phyloP scores from a whole-genome alignment of 768 basidiomycete genomes.

The Hygrophorus russula region DNA sequence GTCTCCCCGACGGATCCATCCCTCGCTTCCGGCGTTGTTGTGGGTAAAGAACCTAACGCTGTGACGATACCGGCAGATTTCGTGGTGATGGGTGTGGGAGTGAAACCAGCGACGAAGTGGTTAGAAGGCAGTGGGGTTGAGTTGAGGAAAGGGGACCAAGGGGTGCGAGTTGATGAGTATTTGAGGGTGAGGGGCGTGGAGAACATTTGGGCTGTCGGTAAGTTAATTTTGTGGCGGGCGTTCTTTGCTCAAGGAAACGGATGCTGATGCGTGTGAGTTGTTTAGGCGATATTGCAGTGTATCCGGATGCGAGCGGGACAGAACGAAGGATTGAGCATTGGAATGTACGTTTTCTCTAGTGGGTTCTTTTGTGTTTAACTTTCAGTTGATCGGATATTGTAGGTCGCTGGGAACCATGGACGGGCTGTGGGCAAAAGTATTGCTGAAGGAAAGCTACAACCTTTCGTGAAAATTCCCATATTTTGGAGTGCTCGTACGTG shows the following conservation, averaged over 20 bases:
- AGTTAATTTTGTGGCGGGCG: slow-evolving; percentile 7
- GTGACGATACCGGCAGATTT: slow-evolving; percentile 60
- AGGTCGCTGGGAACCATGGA: slow-evolving; percentile 83
- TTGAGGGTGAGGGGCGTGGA: slow-evolving; percentile 42
- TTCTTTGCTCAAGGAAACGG: background rate
- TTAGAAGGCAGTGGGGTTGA: slow-evolving; percentile 58
- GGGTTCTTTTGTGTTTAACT: background rate
- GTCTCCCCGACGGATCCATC: slow-evolving; percentile 39
- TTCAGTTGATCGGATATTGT: background rate
- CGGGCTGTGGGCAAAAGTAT: slow-evolving; percentile 76
- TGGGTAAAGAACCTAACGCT: slow-evolving; percentile 29
- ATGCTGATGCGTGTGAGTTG: slow-evolving; percentile 1
- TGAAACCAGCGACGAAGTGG: slow-evolving; percentile 72
- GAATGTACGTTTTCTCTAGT: slow-evolving; percentile 45
- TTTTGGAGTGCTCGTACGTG: slow-evolving; percentile 86
- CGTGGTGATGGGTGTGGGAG: slow-evolving; percentile 81
- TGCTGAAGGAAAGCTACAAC: slow-evolving; percentile 39
- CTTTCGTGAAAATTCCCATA: slow-evolving; percentile 72
- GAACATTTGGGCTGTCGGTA: slow-evolving; percentile 63
- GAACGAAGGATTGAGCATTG: slow-evolving; percentile 75
- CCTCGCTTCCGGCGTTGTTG: slow-evolving; percentile 52
- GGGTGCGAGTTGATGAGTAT: slow-evolving; percentile 67
- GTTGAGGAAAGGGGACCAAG: slow-evolving; percentile 59
- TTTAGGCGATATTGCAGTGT: slow-evolving; percentile 70
- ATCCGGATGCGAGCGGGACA: slow-evolving; percentile 51